A percentile compares a stretch with the other conserved stretches of the same genome.
Conservation (phyloP, 2,329 filamentous ascomycete species). For the Penicillium sp. region DNA sequence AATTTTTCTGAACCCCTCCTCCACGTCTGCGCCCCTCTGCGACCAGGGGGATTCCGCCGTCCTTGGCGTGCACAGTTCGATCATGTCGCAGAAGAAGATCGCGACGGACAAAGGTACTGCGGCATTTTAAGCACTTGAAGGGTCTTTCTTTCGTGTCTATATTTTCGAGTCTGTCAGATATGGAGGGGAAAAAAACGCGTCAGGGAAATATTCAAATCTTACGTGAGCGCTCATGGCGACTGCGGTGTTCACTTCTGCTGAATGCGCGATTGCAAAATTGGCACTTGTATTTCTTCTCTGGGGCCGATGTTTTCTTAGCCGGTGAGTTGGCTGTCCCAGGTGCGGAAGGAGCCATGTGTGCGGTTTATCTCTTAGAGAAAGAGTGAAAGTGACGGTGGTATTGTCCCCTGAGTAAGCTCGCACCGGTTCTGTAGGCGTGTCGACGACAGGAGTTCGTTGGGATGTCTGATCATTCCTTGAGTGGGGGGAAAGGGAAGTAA, state of each 20-base stretch:
- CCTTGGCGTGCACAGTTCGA: conserved; percentile 96
- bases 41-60: conserved; percentile 88
- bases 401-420: conserved; percentile 43
- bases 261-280: conserved; percentile 98
- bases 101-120: conserved; percentile 96
- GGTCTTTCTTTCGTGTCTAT: conserved; percentile 97
- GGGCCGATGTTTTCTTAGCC: conserved; percentile 78
- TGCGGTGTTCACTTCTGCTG: conserved; percentile 94
- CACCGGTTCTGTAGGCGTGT: conserved; percentile 45
- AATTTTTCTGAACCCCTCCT: conserved; percentile 42
- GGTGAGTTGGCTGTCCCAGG: conserved; percentile 67
- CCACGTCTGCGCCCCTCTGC: conserved; percentile 81
- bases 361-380: conserved; percentile 27
- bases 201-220: conserved; percentile 54
- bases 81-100: conserved; percentile 96
- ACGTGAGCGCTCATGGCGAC: conserved; percentile 96
- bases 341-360: conserved; percentile 48
- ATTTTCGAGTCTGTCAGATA: background rate
- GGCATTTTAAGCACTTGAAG: conserved; percentile 98
- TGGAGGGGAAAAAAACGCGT: background rate
- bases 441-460: conserved; percentile 42
- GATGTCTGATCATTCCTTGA: conserved; percentile 48
- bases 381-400: conserved; percentile 32
- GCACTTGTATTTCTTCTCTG: conserved; percentile 99
- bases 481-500: conserved; percentile 27